A percentile compares a stretch with the other conserved stretches of the same genome.
These are phyloP conservation scores for Mimosa pudica DNA, from an alignment of 306 rosid species.

Conservation along the genomic window DNA sequence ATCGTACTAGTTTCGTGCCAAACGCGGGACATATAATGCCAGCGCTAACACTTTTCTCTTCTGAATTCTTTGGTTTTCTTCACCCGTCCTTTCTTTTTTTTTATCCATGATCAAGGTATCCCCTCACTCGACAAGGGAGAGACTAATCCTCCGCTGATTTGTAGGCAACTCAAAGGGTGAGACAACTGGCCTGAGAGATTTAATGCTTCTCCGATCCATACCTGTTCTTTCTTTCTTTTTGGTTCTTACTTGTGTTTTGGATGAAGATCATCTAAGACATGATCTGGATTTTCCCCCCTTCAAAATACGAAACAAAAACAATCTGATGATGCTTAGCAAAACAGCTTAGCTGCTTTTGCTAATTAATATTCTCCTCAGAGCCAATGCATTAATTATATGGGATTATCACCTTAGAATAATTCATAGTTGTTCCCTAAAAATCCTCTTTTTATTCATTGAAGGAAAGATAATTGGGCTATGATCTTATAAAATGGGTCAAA, in stretches of 20 bases:
- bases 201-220: no score
- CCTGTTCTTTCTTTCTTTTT: neutral
- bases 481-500: constrained; percentile 26
- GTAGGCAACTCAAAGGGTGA: no score
- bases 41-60: neutral
- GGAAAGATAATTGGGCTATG: neutral
- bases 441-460: neutral
- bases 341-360: constrained; percentile 19
- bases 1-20: neutral
- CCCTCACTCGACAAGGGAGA: no score
- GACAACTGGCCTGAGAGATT: no score
- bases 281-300: neutral
- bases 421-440: neutral
- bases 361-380: constrained; percentile 7
- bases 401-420: neutral
- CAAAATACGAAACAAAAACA: neutral
- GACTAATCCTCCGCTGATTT: no score
- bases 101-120: no score
- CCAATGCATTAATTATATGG: neutral
- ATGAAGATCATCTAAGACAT: neutral
- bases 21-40: neutral
- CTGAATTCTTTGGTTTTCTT: neutral
- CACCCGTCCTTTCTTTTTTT: neutral
- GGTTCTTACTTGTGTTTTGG: neutral
- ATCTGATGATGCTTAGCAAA: constrained; percentile 5